Evolutionary conservation across 306 rosid species (phyloP).

Genomic region (Alnus rubra): DNA sequence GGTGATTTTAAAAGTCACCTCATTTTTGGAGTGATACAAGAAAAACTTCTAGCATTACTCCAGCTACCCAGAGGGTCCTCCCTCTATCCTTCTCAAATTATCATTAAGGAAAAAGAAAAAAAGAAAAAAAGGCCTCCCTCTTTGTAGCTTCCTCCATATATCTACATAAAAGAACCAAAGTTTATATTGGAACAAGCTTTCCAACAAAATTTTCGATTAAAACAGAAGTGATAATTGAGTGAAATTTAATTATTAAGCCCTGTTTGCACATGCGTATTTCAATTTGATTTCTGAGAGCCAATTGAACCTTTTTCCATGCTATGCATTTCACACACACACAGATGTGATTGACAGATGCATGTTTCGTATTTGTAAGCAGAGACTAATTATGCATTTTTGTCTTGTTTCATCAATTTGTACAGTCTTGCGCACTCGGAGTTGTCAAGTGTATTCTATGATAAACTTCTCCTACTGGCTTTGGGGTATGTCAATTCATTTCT

Average conservation of each 20-base stretch:
- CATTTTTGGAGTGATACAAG: no score
- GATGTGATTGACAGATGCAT: neutral
- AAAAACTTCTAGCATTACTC: no score
- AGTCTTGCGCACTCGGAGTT: constrained; percentile 95
- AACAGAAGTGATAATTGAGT: neutral
- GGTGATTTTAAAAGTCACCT: no score
- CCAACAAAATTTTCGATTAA: neutral
- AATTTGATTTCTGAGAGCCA: neutral
- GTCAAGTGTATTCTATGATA: constrained; percentile 85
- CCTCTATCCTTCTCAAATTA: neutral
- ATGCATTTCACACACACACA: neutral
- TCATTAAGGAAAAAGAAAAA: neutral
- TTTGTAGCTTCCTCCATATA: neutral
- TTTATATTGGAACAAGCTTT: neutral
- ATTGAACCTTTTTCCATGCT: neutral
- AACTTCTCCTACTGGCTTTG: constrained; percentile 69
- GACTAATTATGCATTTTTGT: constrained; percentile 12
- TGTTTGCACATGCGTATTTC: neutral
- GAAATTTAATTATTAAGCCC: neutral
- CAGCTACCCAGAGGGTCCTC: neutral
- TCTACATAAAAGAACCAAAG: neutral
- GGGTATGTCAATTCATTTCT: constrained; percentile 42
- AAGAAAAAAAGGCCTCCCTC: neutral
- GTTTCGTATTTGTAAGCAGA: neutral
- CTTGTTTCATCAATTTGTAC: constrained; percentile 30